Evolutionary conservation across 768 basidiomycete genomes (phyloP).

Genomic region (Saitozyma sp.): DNA sequence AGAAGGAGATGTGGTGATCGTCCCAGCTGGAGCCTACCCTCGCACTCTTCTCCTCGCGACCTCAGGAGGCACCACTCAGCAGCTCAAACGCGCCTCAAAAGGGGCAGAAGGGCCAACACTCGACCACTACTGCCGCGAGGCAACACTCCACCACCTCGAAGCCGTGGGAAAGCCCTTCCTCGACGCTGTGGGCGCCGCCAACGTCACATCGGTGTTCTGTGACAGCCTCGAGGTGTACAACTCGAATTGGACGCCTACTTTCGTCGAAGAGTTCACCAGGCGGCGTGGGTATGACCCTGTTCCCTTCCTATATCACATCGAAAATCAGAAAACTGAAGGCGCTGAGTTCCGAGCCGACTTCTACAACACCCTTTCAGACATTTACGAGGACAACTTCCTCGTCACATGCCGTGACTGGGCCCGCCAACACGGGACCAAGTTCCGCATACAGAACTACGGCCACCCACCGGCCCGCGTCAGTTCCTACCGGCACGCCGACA

Average conservation of each 20-base stretch:
- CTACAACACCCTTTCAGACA: neutral
- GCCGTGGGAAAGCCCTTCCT: constrained; percentile 3
- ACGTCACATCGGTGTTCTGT: constrained; percentile 10
- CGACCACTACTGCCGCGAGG: constrained; percentile 9
- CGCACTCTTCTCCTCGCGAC: constrained; percentile 2
- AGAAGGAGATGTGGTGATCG: neutral
- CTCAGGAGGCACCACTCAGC: constrained; percentile 8
- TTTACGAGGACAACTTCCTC: constrained; percentile 5
- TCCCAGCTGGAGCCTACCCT: neutral
- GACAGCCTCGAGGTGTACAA: constrained; percentile 9
- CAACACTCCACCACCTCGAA: constrained; percentile 7
- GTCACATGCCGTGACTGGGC: constrained; percentile 2
- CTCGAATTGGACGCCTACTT: constrained; percentile 5
- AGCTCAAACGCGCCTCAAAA: constrained; percentile 9
- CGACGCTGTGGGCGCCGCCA: constrained; percentile 1
- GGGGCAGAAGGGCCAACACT: constrained; percentile 8
- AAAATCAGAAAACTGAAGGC: neutral
- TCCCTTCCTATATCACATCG: constrained; percentile 4
- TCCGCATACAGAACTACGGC: constrained; percentile 5
- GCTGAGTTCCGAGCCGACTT: constrained; percentile 1
- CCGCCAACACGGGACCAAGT: constrained; percentile 1
- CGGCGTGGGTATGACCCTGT: constrained; percentile 6
- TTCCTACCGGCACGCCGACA: constrained; percentile 2
- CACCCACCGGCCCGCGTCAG: constrained; percentile 4
- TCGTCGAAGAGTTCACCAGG: neutral